Evolutionary conservation across 2,329 filamentous ascomycete species (phyloP).

Genomic region (Fusarium penzigii): DNA sequence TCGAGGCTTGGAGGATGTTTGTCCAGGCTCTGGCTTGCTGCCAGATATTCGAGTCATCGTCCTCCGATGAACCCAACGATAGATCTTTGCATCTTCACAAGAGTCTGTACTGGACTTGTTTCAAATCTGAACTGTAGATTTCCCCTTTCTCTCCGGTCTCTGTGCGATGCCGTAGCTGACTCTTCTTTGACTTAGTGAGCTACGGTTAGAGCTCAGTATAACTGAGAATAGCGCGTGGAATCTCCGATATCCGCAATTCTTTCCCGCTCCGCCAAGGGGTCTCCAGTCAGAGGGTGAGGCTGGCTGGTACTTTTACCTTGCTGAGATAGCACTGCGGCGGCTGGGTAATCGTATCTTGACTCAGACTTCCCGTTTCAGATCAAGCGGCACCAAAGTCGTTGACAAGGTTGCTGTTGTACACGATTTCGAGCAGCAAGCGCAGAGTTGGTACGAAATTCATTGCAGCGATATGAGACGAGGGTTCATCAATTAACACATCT

Average conservation of each 20-base stretch:
- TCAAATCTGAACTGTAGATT: slow-evolving; percentile 7
- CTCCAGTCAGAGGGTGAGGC: slow-evolving; percentile 3
- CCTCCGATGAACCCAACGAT: not conserved
- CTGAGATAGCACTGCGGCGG: slow-evolving; percentile 2
- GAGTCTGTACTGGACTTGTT: slow-evolving; percentile 3
- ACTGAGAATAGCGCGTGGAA: slow-evolving; percentile 1
- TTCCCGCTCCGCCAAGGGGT: not conserved
- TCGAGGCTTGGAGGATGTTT: slow-evolving; percentile 18
- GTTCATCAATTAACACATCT: not conserved
- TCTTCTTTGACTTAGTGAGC: not conserved
- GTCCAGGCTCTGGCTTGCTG: slow-evolving; percentile 14
- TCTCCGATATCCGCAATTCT: slow-evolving; percentile 1
- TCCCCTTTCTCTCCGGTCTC: not conserved
- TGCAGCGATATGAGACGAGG: not conserved
- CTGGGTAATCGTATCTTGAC: slow-evolving; percentile 4
- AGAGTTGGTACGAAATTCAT: not conserved
- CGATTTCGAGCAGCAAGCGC: slow-evolving; percentile 2
- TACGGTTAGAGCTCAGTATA: slow-evolving; percentile 1
- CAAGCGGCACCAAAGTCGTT: not conserved
- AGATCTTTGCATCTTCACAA: not conserved
- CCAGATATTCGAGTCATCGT: slow-evolving; percentile 3
- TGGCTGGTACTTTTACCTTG: slow-evolving; percentile 5
- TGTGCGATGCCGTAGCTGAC: not conserved
- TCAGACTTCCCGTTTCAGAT: not conserved
- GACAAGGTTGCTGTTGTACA: not conserved